phyloP scores from a whole-genome alignment of 2,329 filamentous ascomycete genomes.

The Talaromyces funiculosus region DNA sequence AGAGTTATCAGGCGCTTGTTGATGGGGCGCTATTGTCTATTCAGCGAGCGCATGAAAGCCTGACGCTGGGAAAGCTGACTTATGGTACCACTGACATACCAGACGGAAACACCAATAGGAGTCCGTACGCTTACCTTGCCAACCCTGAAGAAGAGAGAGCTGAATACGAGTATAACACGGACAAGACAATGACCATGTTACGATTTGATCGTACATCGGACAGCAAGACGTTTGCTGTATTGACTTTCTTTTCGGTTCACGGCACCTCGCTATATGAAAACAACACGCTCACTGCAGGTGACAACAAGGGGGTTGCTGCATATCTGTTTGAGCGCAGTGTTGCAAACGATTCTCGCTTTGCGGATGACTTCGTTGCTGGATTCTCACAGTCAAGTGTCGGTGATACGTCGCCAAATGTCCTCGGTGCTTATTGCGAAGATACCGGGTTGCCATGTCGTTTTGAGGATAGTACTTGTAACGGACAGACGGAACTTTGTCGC shows the following conservation, averaged over 20 bases:
- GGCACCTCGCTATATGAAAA: conserved; percentile 88
- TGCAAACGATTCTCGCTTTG: conserved; percentile 48
- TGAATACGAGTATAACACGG: conserved; percentile 59
- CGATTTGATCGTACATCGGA: conserved; percentile 71
- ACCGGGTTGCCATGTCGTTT: conserved; percentile 50
- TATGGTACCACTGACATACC: conserved; percentile 64
- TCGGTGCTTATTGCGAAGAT: conserved; percentile 86
- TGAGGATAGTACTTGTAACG: conserved; percentile 73
- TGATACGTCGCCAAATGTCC: conserved; percentile 82
- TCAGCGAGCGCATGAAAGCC: conserved; percentile 67
- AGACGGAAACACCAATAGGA: conserved; percentile 83
- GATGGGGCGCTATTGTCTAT: conserved; percentile 80
- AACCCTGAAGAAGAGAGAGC: conserved; percentile 73
- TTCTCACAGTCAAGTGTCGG: conserved; percentile 91
- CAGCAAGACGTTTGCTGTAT: conserved; percentile 67
- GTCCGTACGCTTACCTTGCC: conserved; percentile 77
- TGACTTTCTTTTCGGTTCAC: conserved; percentile 91
- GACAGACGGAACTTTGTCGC: conserved; percentile 39
- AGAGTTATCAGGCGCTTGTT: conserved; percentile 85
- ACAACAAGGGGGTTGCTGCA: conserved; percentile 93
- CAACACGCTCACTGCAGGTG: conserved; percentile 85
- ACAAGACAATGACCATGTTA: conserved; percentile 74
- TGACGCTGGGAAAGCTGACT: conserved; percentile 65
- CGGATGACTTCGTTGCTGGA: conserved; percentile 72
- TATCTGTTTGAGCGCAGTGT: conserved; percentile 73